Evolutionary conservation across 1,139 yeast genomes (phyloP), one percentile per base, ranked within the genome.

Genomic region (Suhomyces maxii): DNA sequence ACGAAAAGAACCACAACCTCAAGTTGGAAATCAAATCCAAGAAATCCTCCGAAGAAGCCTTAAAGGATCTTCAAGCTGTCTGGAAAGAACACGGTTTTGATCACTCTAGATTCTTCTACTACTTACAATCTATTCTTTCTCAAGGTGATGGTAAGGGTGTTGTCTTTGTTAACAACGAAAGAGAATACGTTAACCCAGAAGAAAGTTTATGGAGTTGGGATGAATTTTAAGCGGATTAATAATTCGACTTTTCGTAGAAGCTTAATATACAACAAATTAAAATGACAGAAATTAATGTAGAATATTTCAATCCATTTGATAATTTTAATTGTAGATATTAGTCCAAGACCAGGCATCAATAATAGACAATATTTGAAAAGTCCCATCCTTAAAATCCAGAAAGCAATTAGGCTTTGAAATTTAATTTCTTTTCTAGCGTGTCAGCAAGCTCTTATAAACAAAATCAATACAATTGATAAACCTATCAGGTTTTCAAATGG

Each of bases 171-270:
- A 47, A 54, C 9, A 65, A 66, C 51, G 77, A 79, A 40, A 72
- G 73, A 46, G 86, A 82, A 54, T 55, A 77, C 35, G 69, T 82
- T 45, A 82, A 82, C 59, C 86, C 86, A 1, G 71, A 70, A 18
- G 78, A 78, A 60, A 60, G 67, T 2, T 55, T 75, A 40, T 82
- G 83, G 78, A 74, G 73, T 55, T 82, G 86, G 85, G 68, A 60
- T 18, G 67, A 63, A 45, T 69, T 42, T 44, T 56, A 51, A 34
- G 35, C 11, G 3, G 23, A 18, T 18, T 18, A 18, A 18, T 18
- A 18, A 18, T 18, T 1, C 6, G 23, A 18, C 6, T 18, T 18
- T 3, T 18, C 6, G 23, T 18, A 18, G 23, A 3, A 18, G 23
- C 6, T 3, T 18, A 18, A 18, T 18, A 28, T 28, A 28, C n/a